Evolutionary conservation across 306 rosid genomes (phyloP).

Genomic region (Cucurbita ficifolia): DNA sequence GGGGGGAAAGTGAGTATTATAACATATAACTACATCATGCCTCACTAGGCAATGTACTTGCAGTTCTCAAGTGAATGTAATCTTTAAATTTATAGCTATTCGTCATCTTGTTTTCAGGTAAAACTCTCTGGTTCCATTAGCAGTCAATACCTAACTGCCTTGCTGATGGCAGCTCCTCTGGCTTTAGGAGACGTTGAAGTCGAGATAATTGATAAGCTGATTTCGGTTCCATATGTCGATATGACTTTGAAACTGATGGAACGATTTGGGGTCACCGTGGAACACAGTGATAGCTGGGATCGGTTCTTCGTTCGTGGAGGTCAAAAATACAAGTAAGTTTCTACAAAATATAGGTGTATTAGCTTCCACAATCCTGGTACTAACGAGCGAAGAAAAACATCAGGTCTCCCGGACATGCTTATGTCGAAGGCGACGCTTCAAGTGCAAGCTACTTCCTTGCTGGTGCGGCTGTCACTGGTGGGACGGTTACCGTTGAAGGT

Average conservation of each 20-base stretch:
- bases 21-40: neutral
- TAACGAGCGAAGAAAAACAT: conserved; percentile 10
- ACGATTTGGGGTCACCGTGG: conserved; percentile 79
- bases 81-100: neutral
- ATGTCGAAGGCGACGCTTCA: conserved; percentile 98
- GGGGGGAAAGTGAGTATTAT: conserved; percentile 72
- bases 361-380: conserved; percentile 6
- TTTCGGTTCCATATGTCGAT: conserved; percentile 91
- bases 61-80: neutral
- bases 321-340: conserved; percentile 90
- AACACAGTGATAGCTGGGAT: conserved; percentile 72
- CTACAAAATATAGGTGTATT: neutral
- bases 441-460: conserved; percentile 99
- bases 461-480: conserved; percentile 98
- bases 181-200: conserved; percentile 90
- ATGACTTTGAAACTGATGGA: conserved; percentile 98
- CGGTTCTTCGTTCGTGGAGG: conserved; percentile 76
- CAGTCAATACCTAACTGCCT: conserved; percentile 90
- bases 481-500: conserved; percentile 89
- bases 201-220: conserved; percentile 79
- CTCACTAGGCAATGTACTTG: neutral
- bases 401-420: conserved; percentile 91
- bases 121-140: conserved; percentile 92
- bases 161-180: conserved; percentile 97
- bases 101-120: conserved; percentile 41